Base-by-base conservation (phyloP, 1,139 yeast genomes). In the Debaryomyces subglobosus region DNA sequence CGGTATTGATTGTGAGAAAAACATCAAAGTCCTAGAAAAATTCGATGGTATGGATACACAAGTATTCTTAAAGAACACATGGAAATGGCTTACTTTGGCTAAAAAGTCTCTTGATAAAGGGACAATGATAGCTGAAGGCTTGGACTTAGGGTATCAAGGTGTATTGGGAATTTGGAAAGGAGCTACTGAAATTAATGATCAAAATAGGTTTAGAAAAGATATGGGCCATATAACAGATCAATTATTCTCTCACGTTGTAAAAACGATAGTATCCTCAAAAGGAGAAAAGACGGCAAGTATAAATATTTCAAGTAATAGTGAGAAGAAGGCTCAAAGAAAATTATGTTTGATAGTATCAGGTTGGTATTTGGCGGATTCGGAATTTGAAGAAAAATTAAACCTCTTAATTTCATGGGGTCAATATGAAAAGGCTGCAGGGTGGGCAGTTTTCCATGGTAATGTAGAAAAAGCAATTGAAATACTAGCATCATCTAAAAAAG, bases 391-490 rank as follows among this genome's bases (percentile, higher is more conserved):
- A 41, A 84, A 87, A 54, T 78, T 89, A 43, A 71, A 72, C 32
- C 72, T 76, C 39, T 72, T 92, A 40, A 81, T 86, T 25, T 65
- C 71, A 0, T 68, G 74, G 24, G 94, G 90, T 0, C 79, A 81
- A 53, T 80, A 80, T 51, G 96, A 90, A 54, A 86, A 94, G 62
- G 98, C 99, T 0, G 99, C 98, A 0, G 98, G 96, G 0, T 90
- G 97, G 96, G 97, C 98, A 0, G 94, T 91, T 0, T 94, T 94
- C 65, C 95, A 90, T 63, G 97, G 96, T 2, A 89, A 91, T 64
- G 88, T 94, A 2, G 79, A 82, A 4, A 78, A 85, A 49, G 97
- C 97, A 0, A 88, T 92, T 8, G 83, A 82, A 30, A 85, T 90
- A 10, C 71, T 94, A 48, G 75, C 83, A 0, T 68, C 75, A 5